Evolutionary conservation across 2,329 filamentous ascomycete genomes (phyloP).

Genomic region (Cytospora piceae): DNA sequence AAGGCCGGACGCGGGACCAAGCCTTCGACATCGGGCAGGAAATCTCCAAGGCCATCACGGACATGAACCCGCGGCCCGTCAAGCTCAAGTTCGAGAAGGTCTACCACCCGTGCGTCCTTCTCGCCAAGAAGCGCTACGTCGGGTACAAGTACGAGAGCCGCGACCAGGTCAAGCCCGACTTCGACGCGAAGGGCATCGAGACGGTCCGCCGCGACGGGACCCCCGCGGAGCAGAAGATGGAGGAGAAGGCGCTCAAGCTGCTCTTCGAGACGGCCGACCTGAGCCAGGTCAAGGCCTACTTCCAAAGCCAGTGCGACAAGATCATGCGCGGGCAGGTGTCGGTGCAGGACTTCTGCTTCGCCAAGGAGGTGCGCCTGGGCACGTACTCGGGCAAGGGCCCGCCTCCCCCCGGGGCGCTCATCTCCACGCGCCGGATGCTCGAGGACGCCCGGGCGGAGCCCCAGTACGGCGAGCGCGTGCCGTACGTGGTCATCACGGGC

Average conservation of each 20-base stretch:
- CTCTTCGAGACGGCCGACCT: constrained; percentile 90
- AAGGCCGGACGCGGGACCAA: constrained; percentile 82
- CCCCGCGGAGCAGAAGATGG: constrained; percentile 93
- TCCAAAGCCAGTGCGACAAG: constrained; percentile 86
- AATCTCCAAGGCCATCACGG: constrained; percentile 84
- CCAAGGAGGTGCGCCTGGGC: constrained; percentile 86
- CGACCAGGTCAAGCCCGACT: constrained; percentile 77
- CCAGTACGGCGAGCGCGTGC: constrained; percentile 92
- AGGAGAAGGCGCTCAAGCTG: constrained; percentile 86
- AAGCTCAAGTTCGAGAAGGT: constrained; percentile 99
- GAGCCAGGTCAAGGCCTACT: constrained; percentile 85
- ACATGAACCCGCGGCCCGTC: constrained; percentile 86
- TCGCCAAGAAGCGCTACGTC: constrained; percentile 97
- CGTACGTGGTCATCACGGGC: constrained; percentile 90
- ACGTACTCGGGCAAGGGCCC: constrained; percentile 82
- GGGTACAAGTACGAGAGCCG: constrained; percentile 93
- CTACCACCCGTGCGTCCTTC: constrained; percentile 89
- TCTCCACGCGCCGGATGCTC: constrained; percentile 85
- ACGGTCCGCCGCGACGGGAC: constrained; percentile 95
- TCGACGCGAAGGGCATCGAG: constrained; percentile 98
- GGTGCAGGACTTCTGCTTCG: constrained; percentile 95
- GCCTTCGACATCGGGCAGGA: constrained; percentile 93
- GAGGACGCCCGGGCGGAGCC: constrained; percentile 85
- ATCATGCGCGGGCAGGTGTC: constrained; percentile 89
- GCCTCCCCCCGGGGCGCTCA: constrained; percentile 83